phyloP scores from a whole-genome alignment of 257 asterid species.

The Apocynum venetum region DNA sequence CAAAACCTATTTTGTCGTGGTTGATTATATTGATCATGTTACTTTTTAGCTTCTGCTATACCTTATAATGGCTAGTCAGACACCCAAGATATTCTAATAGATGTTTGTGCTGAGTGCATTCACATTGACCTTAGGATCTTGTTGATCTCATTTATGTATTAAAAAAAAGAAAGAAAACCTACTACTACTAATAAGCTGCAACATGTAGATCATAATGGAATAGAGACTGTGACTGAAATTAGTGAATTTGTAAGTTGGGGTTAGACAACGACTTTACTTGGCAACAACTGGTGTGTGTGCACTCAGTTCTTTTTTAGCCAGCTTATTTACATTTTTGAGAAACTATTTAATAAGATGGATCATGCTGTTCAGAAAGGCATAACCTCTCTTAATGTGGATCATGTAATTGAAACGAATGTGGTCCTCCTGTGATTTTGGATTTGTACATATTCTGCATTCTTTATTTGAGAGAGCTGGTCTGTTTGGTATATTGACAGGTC shows the following conservation, averaged over 20 bases:
- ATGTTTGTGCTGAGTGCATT: neutral
- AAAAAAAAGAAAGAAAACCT: neutral
- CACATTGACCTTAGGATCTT: neutral
- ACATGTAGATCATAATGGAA: too few relatives aligned
- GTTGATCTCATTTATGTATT: neutral
- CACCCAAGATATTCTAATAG: neutral
- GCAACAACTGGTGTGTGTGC: neutral
- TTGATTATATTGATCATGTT: neutral
- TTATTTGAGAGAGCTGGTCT: neutral
- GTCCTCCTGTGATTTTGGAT: neutral
- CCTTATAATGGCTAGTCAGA: neutral
- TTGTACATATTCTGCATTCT: neutral
- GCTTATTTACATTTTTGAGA: neutral
- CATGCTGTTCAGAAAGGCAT: neutral
- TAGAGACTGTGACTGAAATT: neutral
- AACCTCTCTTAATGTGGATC: neutral
- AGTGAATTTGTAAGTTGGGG: neutral
- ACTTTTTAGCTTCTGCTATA: neutral
- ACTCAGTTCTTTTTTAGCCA: neutral
- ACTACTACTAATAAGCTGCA: neutral
- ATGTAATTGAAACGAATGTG: neutral
- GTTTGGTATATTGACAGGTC: slow-evolving; percentile 34
- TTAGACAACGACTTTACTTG: neutral
- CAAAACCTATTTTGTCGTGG: neutral
- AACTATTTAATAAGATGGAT: neutral